Percentiles rank a stretch among this genome's conserved stretches.
Conservation (phyloP, 768 basidiomycete species). For the Rhodosporidiobolus sp. region DNA sequence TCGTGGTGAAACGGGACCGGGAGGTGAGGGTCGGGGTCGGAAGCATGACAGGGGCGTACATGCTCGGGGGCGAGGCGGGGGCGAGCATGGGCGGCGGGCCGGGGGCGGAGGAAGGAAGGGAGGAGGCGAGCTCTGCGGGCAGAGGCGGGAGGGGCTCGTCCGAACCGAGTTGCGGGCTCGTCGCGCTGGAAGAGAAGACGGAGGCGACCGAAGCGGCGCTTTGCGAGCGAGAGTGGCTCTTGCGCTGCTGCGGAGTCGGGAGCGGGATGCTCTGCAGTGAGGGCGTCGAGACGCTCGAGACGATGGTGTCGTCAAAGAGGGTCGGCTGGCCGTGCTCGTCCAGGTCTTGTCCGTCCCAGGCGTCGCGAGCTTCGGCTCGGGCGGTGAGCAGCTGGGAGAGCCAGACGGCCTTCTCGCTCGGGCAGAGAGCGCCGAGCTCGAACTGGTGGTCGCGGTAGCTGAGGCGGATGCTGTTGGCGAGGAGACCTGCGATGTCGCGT, state of each 20-base stretch:
- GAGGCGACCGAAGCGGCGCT: conserved; percentile 19
- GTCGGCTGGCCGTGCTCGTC: conserved; percentile 44
- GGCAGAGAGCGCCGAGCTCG: conserved; percentile 81
- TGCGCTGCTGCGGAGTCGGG: conserved; percentile 2
- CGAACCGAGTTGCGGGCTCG: background rate
- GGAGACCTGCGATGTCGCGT: conserved; percentile 66
- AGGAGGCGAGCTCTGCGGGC: background rate
- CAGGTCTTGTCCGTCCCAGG: conserved; percentile 21
- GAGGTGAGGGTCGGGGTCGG: conserved; percentile 40
- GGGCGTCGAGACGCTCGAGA: conserved; percentile 61
- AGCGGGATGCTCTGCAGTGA: background rate
- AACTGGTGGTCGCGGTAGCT: conserved; percentile 67
- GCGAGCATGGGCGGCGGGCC: background rate
- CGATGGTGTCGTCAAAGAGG: conserved; percentile 62
- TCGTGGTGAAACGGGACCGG: conserved; percentile 29
- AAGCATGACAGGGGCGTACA: background rate
- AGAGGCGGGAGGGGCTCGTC: background rate
- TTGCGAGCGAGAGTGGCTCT: conserved; percentile 18
- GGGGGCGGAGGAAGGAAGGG: background rate
- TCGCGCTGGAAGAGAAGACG: background rate
- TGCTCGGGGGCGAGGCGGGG: background rate
- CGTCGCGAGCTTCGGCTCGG: conserved; percentile 27
- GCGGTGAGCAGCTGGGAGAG: conserved; percentile 63
- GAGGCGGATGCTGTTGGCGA: conserved; percentile 78
- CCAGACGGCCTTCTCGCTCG: conserved; percentile 84